Base-by-base conservation (phyloP, 805 yeast genomes). In the Metschnikowia kofuensis region DNA sequence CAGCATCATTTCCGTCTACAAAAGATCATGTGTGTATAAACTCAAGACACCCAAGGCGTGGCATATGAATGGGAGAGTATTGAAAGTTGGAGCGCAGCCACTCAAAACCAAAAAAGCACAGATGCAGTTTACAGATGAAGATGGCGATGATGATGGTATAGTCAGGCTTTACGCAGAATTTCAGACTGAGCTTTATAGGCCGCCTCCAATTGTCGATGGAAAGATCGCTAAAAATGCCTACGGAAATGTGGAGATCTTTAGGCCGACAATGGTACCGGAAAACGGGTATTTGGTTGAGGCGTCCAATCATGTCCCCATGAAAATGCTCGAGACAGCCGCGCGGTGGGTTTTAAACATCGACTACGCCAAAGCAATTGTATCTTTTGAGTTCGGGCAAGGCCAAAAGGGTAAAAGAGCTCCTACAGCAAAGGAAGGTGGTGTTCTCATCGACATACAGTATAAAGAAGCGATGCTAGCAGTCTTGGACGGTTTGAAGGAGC, bases 311-410 rank as follows among this genome's bases (percentile, higher is more conserved):
- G 57, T 55, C 28, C 69, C 76, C 6, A 66, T 79, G 56, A 75
- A 78, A 35, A 65, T 76, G 48, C 81, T 87, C 0, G 81, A 78
- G 35, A 74, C 74, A 42, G 97, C 98, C 0, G 96, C 96, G 0
- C 78, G 77, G 49, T 46, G 55, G 34, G 61, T 82, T 0, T 58
- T 91, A 10, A 81, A 78, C 0, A 75, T 92, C 7, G 96, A 89
- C 55, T 89, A 76, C 69, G 97, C 96, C 0, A 84, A 82, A 42
- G 98, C 97, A 0, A 91, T 90, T 2, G 84, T 85, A 2, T 89
- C 91, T 0, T 92, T 94, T 68, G 94, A 89, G 48, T 94, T 87
- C 66, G 65, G 64, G 8, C 44, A 52, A 29, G 49, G 50, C 11
- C 55, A 51, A 35, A 45, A 74, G 29, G 65, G 68, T 38, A 63